Conservation (phyloP, 1,284 basidiomycete genomes). For the Cystobasidium pallidum region DNA sequence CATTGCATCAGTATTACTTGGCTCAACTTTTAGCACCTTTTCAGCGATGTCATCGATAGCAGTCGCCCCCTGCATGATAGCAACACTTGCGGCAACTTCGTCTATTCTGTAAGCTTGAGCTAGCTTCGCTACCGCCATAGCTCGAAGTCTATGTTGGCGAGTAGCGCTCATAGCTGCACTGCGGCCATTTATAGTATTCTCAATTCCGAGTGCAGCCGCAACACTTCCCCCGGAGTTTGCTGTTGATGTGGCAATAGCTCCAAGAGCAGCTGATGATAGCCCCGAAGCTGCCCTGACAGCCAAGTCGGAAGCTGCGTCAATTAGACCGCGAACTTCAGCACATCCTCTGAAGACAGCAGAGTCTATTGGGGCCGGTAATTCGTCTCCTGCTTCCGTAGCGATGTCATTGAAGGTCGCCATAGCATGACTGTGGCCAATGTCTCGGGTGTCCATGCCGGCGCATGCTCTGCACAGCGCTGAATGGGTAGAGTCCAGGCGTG, state of each 20-base stretch:
- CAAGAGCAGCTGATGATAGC: slow-evolving; percentile 69
- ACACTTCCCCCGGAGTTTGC: slow-evolving; percentile 35
- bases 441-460: slow-evolving; percentile 13
- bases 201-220: slow-evolving; percentile 37
- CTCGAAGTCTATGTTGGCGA: slow-evolving; percentile 72
- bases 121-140: slow-evolving; percentile 76
- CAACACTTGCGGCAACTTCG: slow-evolving; percentile 82
- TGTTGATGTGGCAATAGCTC: slow-evolving; percentile 62
- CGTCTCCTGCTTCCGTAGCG: slow-evolving; percentile 30
- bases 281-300: slow-evolving; percentile 78
- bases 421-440: slow-evolving; percentile 19
- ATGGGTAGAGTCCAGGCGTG: slow-evolving; percentile 14
- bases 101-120: slow-evolving; percentile 77
- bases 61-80: slow-evolving; percentile 85
- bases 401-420: slow-evolving; percentile 33
- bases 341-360: slow-evolving; percentile 77
- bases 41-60: slow-evolving; percentile 83
- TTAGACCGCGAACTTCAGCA: slow-evolving; percentile 69
- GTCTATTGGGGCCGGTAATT: slow-evolving; percentile 73
- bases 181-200: slow-evolving; percentile 44
- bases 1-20: slow-evolving; percentile 71
- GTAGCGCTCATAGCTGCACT: slow-evolving; percentile 70
- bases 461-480: slow-evolving; percentile 23
- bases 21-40: slow-evolving; percentile 74
- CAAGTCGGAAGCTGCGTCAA: slow-evolving; percentile 79